phyloP scores from a whole-genome alignment of 1,139 yeast genomes.

The Yamadazyma kanchanaburiensis region DNA sequence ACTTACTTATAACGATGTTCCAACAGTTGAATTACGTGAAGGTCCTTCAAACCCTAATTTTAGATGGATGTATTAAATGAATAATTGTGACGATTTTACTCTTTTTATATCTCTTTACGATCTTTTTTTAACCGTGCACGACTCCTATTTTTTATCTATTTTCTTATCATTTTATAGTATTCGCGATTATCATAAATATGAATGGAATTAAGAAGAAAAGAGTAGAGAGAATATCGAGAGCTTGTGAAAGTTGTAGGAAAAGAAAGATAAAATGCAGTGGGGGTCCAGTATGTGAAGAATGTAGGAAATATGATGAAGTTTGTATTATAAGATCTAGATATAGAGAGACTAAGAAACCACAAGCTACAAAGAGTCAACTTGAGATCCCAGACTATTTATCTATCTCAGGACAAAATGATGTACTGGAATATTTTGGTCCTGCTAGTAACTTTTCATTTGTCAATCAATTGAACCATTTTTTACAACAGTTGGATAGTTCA shows the following conservation, averaged over 20 bases:
- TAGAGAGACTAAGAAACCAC: slow-evolving; percentile 4
- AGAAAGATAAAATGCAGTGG: slow-evolving; percentile 11
- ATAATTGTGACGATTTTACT: too few relatives aligned
- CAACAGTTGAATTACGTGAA: slow-evolving; percentile 40
- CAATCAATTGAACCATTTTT: slow-evolving; percentile 10
- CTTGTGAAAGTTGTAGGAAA: slow-evolving; percentile 11
- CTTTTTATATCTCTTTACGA: too few relatives aligned
- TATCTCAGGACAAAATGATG: slow-evolving; percentile 6
- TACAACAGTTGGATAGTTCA: slow-evolving; percentile 4
- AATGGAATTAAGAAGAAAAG: slow-evolving; percentile 5
- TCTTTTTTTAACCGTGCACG: too few relatives aligned
- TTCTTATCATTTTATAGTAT: background rate
- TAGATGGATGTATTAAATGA: slow-evolving; percentile 38
- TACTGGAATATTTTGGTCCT: slow-evolving; percentile 12
- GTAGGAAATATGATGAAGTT: slow-evolving; percentile 8
- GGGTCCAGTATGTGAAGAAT: slow-evolving; percentile 8
- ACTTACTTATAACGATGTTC: slow-evolving; percentile 39
- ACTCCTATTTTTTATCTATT: too few relatives aligned
- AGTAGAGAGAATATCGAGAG: slow-evolving; percentile 5
- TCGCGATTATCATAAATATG: background rate
- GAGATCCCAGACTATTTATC: slow-evolving; percentile 11
- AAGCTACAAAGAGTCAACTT: slow-evolving; percentile 3
- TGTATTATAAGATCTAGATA: slow-evolving; percentile 7
- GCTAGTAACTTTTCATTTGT: slow-evolving; percentile 12
- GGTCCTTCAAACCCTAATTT: slow-evolving; percentile 46